Evolutionary conservation across 2,329 filamentous ascomycete genomes (phyloP).

Genomic region (Ascochyta clinopodiicola): DNA sequence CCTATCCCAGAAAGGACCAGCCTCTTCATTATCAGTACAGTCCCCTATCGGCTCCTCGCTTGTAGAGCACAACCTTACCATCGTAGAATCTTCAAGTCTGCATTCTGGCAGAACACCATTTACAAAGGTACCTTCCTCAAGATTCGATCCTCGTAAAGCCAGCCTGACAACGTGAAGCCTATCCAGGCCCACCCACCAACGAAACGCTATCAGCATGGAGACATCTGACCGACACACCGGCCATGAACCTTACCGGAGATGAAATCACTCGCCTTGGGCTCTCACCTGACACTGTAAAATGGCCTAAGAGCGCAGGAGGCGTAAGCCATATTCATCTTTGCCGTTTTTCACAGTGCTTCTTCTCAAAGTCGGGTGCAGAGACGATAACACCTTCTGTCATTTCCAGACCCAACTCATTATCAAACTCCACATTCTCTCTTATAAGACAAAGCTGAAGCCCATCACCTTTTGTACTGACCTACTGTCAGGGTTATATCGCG

Average conservation of each 20-base stretch:
- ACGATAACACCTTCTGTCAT: too few relatives aligned
- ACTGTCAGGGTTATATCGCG: slow-evolving; percentile 4
- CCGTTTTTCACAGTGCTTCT: too few relatives aligned
- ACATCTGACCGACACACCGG: slow-evolving; percentile 5
- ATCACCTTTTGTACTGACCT: too few relatives aligned
- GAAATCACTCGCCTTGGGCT: slow-evolving; percentile 2
- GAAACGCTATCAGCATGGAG: slow-evolving; percentile 3
- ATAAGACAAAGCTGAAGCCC: too few relatives aligned
- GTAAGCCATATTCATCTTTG: neutral
- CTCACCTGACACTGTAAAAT: neutral
- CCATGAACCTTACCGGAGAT: slow-evolving; percentile 4
- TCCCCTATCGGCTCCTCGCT: neutral
- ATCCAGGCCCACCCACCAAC: neutral
- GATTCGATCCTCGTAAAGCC: too few relatives aligned
- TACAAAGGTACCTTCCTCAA: slow-evolving; percentile 3
- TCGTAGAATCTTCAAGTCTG: slow-evolving; percentile 4
- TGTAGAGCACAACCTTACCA: neutral
- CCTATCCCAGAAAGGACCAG: neutral
- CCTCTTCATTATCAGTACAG: slow-evolving; percentile 1
- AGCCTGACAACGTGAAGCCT: neutral
- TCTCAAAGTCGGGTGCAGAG: too few relatives aligned
- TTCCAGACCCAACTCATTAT: too few relatives aligned
- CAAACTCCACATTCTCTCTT: too few relatives aligned
- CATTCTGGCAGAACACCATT: slow-evolving; percentile 6
- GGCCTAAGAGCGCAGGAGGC: neutral